A percentile compares a stretch with the other conserved stretches of the same genome.
phyloP scores from a whole-genome alignment of 257 asterid genomes.

The Nicotiana sylvestris region DNA sequence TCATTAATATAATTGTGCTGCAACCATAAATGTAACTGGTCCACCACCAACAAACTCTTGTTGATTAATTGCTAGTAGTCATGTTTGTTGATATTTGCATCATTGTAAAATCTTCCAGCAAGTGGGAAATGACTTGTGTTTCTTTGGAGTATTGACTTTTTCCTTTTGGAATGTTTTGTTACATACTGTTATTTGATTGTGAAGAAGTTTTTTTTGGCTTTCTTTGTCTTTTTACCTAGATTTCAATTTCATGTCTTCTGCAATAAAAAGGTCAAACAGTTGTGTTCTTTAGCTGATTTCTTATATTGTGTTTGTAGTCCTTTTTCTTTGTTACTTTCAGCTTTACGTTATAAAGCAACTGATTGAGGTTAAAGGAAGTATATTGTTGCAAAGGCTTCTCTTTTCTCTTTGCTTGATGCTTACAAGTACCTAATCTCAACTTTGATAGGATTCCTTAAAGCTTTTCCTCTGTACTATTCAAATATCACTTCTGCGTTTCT shows the following conservation, averaged over 20 bases:
- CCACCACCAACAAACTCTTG: constrained; percentile 20
- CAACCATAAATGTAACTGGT: constrained; percentile 6
- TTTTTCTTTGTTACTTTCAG: neutral
- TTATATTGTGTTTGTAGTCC: neutral
- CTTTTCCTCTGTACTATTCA: neutral
- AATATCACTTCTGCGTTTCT: neutral
- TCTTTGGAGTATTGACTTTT: constrained; percentile 8
- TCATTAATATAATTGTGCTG: neutral
- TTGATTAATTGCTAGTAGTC: constrained; percentile 19
- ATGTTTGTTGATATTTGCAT: constrained; percentile 14
- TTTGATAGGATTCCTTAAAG: neutral
- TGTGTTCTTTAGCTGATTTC: neutral
- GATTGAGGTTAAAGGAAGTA: neutral
- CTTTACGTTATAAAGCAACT: neutral
- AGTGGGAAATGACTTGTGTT: constrained; percentile 16
- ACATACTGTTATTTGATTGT: constrained; percentile 5
- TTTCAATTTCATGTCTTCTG: neutral
- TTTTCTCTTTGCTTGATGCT: neutral
- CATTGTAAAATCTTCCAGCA: neutral
- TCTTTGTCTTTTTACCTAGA: neutral
- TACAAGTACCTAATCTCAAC: neutral
- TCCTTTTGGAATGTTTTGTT: constrained; percentile 10
- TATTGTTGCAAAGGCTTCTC: neutral
- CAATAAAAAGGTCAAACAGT: neutral
- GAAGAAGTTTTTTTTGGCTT: neutral